A percentile compares a stretch with the other conserved stretches of the same genome.
phyloP scores from a whole-genome alignment of 163 green algal genomes.

The Trebouxiophyceae sp. region DNA sequence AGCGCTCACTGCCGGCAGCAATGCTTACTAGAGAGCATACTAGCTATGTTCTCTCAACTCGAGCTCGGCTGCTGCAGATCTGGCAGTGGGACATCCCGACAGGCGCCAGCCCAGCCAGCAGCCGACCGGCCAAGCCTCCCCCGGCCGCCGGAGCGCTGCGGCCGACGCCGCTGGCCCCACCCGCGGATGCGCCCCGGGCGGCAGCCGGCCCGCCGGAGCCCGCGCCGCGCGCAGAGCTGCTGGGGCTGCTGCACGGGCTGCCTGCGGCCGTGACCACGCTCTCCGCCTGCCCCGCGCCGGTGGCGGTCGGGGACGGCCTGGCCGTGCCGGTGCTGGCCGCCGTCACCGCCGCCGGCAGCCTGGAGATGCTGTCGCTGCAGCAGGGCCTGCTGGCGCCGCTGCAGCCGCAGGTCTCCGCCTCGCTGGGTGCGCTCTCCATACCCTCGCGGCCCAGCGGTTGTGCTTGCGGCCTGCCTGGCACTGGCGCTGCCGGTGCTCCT shows the following conservation, averaged over 20 bases:
- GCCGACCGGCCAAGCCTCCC: too few species aligned
- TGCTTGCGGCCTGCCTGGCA: not conserved
- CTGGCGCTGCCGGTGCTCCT: too few species aligned
- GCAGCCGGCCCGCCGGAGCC: too few species aligned
- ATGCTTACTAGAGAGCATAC: too few species aligned
- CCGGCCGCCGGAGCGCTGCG: too few species aligned
- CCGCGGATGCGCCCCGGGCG: too few species aligned
- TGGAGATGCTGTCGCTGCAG: conserved; percentile 51
- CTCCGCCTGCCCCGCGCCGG: conserved; percentile 31
- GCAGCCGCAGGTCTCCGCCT: conserved; percentile 19
- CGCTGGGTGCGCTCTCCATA: conserved; percentile 14
- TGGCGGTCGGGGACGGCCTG: conserved; percentile 14
- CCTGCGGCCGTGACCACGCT: conserved; percentile 39
- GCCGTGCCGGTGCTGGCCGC: conserved; percentile 31
- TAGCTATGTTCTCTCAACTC: too few species aligned
- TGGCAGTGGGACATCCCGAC: conserved; percentile 73
- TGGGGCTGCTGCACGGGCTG: conserved; percentile 50
- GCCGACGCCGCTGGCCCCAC: too few species aligned
- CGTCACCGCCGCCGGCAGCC: conserved; percentile 39
- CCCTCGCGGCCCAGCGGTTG: not conserved
- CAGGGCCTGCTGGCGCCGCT: conserved; percentile 42
- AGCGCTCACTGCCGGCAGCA: too few species aligned
- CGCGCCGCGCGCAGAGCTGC: conserved; percentile 12
- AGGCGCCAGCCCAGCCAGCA: too few species aligned
- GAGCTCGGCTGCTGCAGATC: too few species aligned